phyloP scores from a whole-genome alignment of 768 basidiomycete genomes.

The Epithele typhae region DNA sequence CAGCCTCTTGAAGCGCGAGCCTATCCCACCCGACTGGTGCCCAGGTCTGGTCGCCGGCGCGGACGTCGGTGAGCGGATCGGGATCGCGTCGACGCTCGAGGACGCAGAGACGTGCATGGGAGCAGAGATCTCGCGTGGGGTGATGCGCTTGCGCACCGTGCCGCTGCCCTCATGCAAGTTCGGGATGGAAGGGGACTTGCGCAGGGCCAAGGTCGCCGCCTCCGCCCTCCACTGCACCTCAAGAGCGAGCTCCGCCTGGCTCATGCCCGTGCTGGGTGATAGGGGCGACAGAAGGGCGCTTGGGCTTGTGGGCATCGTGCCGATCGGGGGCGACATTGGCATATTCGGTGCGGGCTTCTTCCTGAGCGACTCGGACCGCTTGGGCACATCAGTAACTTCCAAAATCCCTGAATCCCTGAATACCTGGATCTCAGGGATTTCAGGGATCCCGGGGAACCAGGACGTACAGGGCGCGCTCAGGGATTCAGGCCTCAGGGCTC shows the following conservation, averaged over 20 bases:
- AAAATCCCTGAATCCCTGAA: no score
- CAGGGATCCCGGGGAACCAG: no score
- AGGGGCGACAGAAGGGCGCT: conserved; percentile 1
- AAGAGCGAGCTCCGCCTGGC: conserved; percentile 52
- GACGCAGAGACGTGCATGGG: conserved; percentile 38
- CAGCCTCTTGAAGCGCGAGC: conserved; percentile 69
- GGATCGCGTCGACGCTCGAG: conserved; percentile 33
- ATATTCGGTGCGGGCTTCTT: no score
- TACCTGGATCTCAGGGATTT: no score
- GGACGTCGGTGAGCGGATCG: conserved; percentile 21
- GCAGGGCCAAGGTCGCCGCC: conserved; percentile 42
- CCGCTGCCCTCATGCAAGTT: conserved; percentile 20
- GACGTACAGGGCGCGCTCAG: no score
- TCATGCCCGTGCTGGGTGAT: conserved; percentile 23
- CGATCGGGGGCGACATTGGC: no score
- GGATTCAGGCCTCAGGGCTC: no score
- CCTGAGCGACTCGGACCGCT: conserved; percentile 9
- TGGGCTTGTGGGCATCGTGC: conserved; percentile 3
- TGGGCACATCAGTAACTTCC: no score
- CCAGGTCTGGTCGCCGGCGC: conserved; percentile 16
- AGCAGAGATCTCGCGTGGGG: conserved; percentile 34
- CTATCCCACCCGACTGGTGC: conserved; percentile 43
- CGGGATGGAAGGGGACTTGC: conserved; percentile 37
- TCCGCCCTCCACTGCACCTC: conserved; percentile 68
- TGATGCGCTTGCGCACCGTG: conserved; percentile 28